phyloP scores from a whole-genome alignment of 2,329 filamentous ascomycete genomes.

The Iodosphaeria phyllophila region DNA sequence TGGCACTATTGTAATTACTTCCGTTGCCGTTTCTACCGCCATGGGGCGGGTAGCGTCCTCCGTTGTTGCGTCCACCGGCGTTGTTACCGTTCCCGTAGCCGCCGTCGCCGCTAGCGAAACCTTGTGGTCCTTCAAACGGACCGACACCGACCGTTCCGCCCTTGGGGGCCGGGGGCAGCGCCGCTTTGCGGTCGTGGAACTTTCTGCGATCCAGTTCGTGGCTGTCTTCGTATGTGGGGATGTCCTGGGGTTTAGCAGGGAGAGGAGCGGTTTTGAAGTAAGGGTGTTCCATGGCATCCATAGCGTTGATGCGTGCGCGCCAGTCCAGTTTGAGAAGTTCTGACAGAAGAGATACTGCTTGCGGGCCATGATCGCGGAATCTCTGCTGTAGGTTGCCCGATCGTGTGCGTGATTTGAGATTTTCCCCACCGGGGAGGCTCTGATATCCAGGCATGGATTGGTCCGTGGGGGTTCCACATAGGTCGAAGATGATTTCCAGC shows the following conservation, averaged over 20 bases:
- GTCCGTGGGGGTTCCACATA: slow-evolving; percentile 79
- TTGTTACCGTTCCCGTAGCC: slow-evolving; percentile 31
- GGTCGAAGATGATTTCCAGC: slow-evolving; percentile 80
- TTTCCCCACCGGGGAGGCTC: slow-evolving; percentile 62
- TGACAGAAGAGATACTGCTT: slow-evolving; percentile 60
- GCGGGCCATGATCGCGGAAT: slow-evolving; percentile 56
- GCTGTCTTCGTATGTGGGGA: slow-evolving; percentile 86
- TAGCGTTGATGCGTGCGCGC: slow-evolving; percentile 74
- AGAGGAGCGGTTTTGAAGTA: slow-evolving; percentile 71
- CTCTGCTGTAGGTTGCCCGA: slow-evolving; percentile 48
- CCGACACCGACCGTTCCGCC: slow-evolving; percentile 75
- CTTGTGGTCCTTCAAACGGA: slow-evolving; percentile 28
- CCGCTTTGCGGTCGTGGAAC: slow-evolving; percentile 70
- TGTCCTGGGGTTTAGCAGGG: slow-evolving; percentile 65
- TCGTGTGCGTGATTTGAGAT: slow-evolving; percentile 42
- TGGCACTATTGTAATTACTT: slow-evolving; percentile 13
- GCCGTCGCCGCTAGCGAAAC: slow-evolving; percentile 32
- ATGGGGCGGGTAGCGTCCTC: slow-evolving; percentile 1
- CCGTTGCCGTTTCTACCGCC: slow-evolving; percentile 24
- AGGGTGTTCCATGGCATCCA: slow-evolving; percentile 79
- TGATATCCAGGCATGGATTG: slow-evolving; percentile 88
- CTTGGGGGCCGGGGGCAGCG: slow-evolving; percentile 75
- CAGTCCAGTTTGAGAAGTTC: slow-evolving; percentile 81
- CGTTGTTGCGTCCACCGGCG: too few relatives aligned
- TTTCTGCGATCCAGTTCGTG: slow-evolving; percentile 92